Base-by-base conservation (phyloP, 192 early-diverging fungal species). In the Podila epicladia region DNA sequence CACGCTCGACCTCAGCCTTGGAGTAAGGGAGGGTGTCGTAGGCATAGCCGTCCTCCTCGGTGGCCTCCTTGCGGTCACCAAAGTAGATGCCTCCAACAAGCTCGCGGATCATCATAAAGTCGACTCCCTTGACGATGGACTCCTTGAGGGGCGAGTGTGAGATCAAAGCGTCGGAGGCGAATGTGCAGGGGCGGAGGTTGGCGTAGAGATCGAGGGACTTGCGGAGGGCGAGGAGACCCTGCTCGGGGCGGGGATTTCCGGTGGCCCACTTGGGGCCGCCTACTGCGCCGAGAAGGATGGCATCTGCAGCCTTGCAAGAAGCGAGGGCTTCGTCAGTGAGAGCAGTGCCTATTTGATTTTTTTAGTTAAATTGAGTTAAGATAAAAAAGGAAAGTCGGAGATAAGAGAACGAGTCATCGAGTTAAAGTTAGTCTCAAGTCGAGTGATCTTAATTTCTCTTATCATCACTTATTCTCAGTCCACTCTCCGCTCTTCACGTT, bases 11-110 rank as follows among this genome's bases (percentile, higher is more conserved):
- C 84, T 99, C 98, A 37, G 86, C 87, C 61, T 89, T 93, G 11
- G 94, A 93, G 87, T 99, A 99, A 82, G 93, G 91, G 87, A 98
- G 95, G 58, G 94, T 96, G 88, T 99, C 98, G 73, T 89, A 95
- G 9, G 97, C 96, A 29, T 64, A 70, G 15, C 73, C 84, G 65
- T 85, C 79, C 71, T 93, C 91, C 49, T 84, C 90, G 59, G 91
- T 91, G 75, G 92, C 94, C 83, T 99, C 96, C 70, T 92, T 84
- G 64, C 97, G 91, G 65, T 94, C 89, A 55, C 98, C 98, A 89
- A 98, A 99, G 86, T 99, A 99, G 76, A 98, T 95, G 35, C 98
- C 98, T 73, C 97, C 96, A 11, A 97, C 95, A 66, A 99, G 89
- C 85, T 99, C 98, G 55, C 98, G 90, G 24, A 99, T 88, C 73